Evolutionary conservation across 2,329 filamentous ascomycete species (phyloP).

Genomic region (Cyphellophora attinorum): DNA sequence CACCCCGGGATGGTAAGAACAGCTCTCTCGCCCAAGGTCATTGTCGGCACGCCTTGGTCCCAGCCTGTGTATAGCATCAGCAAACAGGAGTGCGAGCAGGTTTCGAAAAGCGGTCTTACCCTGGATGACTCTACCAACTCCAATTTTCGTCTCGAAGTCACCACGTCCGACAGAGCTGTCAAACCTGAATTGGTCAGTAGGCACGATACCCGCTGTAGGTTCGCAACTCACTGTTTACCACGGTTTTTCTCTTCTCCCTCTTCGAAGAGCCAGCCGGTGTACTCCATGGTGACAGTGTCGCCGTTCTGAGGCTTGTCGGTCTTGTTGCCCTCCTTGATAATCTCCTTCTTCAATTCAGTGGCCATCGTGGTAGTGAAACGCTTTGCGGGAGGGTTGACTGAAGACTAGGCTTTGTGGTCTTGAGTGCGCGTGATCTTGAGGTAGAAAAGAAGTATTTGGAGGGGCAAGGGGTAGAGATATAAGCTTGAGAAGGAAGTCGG

Average conservation of each 20-base stretch:
- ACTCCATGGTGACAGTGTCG: constrained; percentile 76
- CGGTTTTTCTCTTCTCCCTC: constrained; percentile 48
- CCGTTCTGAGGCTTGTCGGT: constrained; percentile 52
- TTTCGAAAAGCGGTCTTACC: constrained; percentile 45
- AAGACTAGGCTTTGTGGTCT: background rate
- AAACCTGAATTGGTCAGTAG: no score
- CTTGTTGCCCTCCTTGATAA: constrained; percentile 51
- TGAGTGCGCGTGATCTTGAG: background rate
- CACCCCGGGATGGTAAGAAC: constrained; percentile 73
- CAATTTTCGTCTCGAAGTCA: constrained; percentile 70
- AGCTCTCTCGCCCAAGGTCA: constrained; percentile 87
- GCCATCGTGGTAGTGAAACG: constrained; percentile 40
- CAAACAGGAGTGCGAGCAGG: background rate
- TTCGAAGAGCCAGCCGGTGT: constrained; percentile 81
- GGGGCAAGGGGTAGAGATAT: no score
- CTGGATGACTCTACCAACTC: constrained; percentile 74
- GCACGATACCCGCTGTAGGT: no score
- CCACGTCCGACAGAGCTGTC: constrained; percentile 73
- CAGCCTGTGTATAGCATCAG: constrained; percentile 62
- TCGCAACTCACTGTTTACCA: constrained; percentile 59
- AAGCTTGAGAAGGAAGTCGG: no score
- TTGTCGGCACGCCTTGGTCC: constrained; percentile 76
- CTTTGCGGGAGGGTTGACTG: background rate
- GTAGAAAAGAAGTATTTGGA: background rate
- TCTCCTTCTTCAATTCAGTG: constrained; percentile 41